Evolutionary conservation across 2,329 filamentous ascomycete genomes (phyloP), one percentile per base, ranked within the genome.

Genomic region (Exophiala phaeomuriformis): DNA sequence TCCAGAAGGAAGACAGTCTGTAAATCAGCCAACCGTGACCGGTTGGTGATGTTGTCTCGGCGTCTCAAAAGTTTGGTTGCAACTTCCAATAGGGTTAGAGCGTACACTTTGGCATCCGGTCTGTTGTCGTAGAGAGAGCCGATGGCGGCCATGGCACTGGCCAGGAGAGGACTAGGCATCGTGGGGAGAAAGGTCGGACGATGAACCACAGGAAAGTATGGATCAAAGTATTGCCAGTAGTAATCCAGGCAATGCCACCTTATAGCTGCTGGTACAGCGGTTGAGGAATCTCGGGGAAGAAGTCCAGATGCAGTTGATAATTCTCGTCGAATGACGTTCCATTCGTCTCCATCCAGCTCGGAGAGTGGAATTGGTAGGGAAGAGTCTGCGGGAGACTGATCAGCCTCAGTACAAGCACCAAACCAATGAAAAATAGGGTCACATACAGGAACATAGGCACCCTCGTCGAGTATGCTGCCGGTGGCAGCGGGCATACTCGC

Each of bases 331-430:
- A 73, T 56, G 63, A 64, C 53, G 67, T 62, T 59, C 64, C 64
- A 64, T 62, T 70, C 61, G 66, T 63, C 53, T 65, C 66, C 61
- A 66, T 65, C 71, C 71, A 74, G 51, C 63, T 65, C 57, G 65
- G 66, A 63, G 67, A 69, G 61, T 65, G 67, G 60, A 70, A 69
- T 55, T 67, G 67, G 63, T 66, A 72, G 43, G 67, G 65, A 45
- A 69, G 64, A 58, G 61, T 63, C 68, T 71, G 56, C 47, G 50
- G 52, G 55, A 47, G 62, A 63, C 61, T 63, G 58, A 63, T 64
- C 61, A 64, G 59, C 57, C 58, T 63, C 61, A 64, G 61, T 59
- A 62, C 51, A 59, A 50, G 51, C 49, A 57, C 50, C 49, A 58
- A 53, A 48, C 43, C 43, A 51, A 57, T 48, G 52, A 55, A 51